Evolutionary conservation across 192 early-diverging fungal genomes (phyloP).

Genomic region (Ambispora gerdemannii): DNA sequence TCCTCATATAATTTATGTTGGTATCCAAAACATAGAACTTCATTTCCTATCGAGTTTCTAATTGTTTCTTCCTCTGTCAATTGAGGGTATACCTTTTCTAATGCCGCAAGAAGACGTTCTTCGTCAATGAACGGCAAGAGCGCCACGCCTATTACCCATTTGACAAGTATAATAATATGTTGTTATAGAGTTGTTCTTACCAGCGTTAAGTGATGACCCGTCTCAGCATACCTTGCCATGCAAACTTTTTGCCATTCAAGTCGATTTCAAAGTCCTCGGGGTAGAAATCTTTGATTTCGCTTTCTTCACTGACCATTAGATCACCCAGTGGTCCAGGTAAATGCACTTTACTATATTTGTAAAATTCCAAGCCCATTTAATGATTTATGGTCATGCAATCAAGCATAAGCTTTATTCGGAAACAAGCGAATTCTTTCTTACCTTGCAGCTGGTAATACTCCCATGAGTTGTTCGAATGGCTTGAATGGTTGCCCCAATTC

Average conservation of each 20-base stretch:
- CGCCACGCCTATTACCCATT: slow-evolving; percentile 64
- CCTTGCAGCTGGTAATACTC: slow-evolving; percentile 84
- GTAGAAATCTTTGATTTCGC: slow-evolving; percentile 95
- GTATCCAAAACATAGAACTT: slow-evolving; percentile 56
- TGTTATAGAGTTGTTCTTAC: too few relatives aligned
- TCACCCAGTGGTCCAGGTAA: slow-evolving; percentile 64
- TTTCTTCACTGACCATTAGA: slow-evolving; percentile 79
- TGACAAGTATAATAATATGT: not conserved
- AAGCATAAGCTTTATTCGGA: not conserved
- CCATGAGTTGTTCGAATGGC: slow-evolving; percentile 97
- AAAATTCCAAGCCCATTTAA: too few relatives aligned
- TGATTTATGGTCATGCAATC: not conserved
- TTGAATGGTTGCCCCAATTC: slow-evolving; percentile 80
- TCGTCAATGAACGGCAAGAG: slow-evolving; percentile 95
- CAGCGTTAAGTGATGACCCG: too few relatives aligned
- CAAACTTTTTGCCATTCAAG: slow-evolving; percentile 92
- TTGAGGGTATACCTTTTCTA: slow-evolving; percentile 59
- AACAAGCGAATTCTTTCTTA: not conserved
- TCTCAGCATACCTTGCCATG: slow-evolving; percentile 70
- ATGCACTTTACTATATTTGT: slow-evolving; percentile 48
- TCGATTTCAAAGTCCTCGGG: slow-evolving; percentile 87
- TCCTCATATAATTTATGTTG: slow-evolving; percentile 61
- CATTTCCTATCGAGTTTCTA: slow-evolving; percentile 70
- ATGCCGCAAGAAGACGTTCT: slow-evolving; percentile 67
- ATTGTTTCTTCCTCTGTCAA: slow-evolving; percentile 68